Conservation (phyloP, 805 yeast genomes). For the Nakazawaea pomicola region DNA sequence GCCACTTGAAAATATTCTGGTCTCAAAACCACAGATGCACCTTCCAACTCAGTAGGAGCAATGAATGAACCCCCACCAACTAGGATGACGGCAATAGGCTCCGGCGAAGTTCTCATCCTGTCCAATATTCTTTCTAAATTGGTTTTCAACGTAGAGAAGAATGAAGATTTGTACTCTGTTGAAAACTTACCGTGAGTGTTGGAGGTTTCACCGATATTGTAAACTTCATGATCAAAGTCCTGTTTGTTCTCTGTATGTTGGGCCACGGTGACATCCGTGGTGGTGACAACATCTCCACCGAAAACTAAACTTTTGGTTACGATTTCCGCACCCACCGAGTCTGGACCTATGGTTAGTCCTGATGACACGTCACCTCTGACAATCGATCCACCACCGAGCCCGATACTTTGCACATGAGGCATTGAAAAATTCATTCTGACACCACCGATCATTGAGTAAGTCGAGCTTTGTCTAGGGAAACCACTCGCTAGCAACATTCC, state of each 20-base stretch:
- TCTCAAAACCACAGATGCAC: conserved; percentile 36
- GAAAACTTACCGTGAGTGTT: conserved; percentile 19
- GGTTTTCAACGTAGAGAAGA: conserved; percentile 18
- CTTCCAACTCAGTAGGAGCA: conserved; percentile 31
- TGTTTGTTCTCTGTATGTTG: conserved; percentile 12
- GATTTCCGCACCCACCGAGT: conserved; percentile 40
- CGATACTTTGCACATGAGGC: conserved; percentile 47
- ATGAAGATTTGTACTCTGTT: conserved; percentile 11
- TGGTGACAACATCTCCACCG: conserved; percentile 37
- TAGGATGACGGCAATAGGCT: conserved; percentile 35
- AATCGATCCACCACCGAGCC: conserved; percentile 47
- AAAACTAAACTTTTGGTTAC: conserved; percentile 30
- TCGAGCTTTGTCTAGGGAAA: conserved; percentile 41
- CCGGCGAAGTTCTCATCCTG: conserved; percentile 39
- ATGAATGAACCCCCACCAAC: conserved; percentile 51
- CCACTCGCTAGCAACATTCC: conserved; percentile 40
- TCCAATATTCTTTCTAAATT: conserved; percentile 37
- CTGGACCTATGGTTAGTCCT: conserved; percentile 39
- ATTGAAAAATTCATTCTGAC: conserved; percentile 44
- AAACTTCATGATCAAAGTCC: conserved; percentile 11
- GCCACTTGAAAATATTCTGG: conserved; percentile 40
- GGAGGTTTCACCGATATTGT: conserved; percentile 23
- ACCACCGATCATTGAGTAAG: conserved; percentile 40
- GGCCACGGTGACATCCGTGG: conserved; percentile 33
- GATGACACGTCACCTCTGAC: conserved; percentile 24